Evolutionary conservation across 1,284 basidiomycete species (phyloP).

Genomic region (Pseudozyma sp.): DNA sequence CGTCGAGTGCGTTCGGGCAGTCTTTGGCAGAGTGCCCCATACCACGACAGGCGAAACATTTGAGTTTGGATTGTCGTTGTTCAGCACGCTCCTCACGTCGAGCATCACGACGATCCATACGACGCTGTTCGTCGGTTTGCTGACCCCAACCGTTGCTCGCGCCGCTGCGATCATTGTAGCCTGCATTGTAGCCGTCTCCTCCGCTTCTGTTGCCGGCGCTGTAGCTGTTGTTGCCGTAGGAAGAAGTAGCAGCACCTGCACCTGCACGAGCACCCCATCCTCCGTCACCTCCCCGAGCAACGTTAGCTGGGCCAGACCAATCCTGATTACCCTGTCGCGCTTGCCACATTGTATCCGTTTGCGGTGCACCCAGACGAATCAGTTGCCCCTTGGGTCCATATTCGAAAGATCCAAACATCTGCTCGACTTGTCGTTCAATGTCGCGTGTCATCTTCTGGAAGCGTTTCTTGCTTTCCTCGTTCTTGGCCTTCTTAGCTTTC

Average conservation of each 20-base stretch:
- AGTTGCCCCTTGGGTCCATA: conserved; percentile 54
- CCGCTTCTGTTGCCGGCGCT: background rate
- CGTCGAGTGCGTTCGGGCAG: conserved; percentile 73
- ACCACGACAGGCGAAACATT: conserved; percentile 88
- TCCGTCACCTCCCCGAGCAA: conserved; percentile 20
- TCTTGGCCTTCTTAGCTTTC: conserved; percentile 63
- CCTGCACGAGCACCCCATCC: conserved; percentile 40
- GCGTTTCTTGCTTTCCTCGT: conserved; percentile 46
- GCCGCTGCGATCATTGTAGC: background rate
- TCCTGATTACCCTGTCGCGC: conserved; percentile 29
- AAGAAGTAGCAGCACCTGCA: background rate
- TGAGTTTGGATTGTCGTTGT: conserved; percentile 75
- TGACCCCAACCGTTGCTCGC: conserved; percentile 9
- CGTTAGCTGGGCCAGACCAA: conserved; percentile 23
- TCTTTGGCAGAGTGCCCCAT: conserved; percentile 86
- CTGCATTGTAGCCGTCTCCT: background rate
- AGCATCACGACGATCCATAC: conserved; percentile 70
- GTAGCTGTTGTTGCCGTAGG: conserved; percentile 6
- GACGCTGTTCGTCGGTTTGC: conserved; percentile 29
- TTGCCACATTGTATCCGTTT: conserved; percentile 44
- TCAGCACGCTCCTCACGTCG: conserved; percentile 78
- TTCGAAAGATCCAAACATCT: conserved; percentile 54
- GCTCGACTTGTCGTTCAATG: conserved; percentile 65
- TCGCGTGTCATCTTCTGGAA: conserved; percentile 50
- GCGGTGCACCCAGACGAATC: conserved; percentile 42